Percentiles rank a stretch among this genome's conserved stretches.
phyloP scores from a whole-genome alignment of 306 rosid species.

The Malus orientalis region DNA sequence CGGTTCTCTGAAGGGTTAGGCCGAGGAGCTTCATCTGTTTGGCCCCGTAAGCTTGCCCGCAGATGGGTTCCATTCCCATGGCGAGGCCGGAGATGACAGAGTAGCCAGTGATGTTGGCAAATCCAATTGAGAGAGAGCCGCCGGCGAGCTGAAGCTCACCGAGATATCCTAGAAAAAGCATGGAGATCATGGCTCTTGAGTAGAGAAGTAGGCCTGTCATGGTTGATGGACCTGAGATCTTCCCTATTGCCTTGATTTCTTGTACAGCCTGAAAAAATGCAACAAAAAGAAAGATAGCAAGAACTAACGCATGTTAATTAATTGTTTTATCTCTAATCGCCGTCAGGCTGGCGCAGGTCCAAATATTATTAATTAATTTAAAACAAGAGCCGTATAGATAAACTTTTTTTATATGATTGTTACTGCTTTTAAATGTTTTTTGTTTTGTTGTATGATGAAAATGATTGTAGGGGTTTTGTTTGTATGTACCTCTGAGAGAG shows the following conservation, averaged over 20 bases:
- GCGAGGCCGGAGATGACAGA: slow-evolving; percentile 91
- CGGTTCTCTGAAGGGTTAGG: slow-evolving; percentile 71
- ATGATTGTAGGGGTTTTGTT: not conserved
- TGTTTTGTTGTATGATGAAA: not conserved
- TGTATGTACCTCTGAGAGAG: slow-evolving; percentile 59
- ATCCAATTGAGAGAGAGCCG: slow-evolving; percentile 87
- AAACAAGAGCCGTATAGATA: not conserved
- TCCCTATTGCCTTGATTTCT: slow-evolving; percentile 79
- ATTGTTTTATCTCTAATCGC: not conserved
- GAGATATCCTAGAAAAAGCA: slow-evolving; percentile 87
- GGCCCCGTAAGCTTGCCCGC: slow-evolving; percentile 94
- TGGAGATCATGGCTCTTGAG: slow-evolving; percentile 91
- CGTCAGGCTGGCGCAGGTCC: not conserved
- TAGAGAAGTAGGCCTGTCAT: slow-evolving; percentile 66
- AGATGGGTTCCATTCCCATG: slow-evolving; percentile 99
- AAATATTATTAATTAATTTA: not conserved
- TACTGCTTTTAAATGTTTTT: not conserved
- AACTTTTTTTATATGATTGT: not conserved
- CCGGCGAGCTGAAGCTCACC: slow-evolving; percentile 90
- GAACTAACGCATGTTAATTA: not conserved
- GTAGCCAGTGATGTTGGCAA: slow-evolving; percentile 97
- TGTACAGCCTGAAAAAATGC: slow-evolving; percentile 45
- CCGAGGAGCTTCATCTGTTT: slow-evolving; percentile 72
- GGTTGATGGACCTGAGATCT: slow-evolving; percentile 78
- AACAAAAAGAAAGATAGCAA: not conserved